These are phyloP conservation scores for Mucor indicus DNA, from an alignment of 371 early-diverging fungal species.

Conservation along the genomic window DNA sequence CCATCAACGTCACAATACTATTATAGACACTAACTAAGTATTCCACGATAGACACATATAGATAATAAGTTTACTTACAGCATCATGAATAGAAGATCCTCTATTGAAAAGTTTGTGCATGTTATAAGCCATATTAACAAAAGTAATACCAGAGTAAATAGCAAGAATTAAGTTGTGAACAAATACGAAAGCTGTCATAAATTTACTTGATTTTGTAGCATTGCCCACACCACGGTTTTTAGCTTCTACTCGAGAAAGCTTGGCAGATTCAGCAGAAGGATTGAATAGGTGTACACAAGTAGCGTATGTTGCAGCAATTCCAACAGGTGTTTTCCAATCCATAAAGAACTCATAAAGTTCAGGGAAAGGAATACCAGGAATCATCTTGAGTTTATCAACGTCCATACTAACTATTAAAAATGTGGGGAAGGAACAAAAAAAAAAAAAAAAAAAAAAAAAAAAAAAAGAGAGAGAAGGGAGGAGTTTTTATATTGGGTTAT, in stretches of 20 bases:
- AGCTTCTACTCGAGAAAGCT: slow-evolving; percentile 54
- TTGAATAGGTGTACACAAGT: slow-evolving; percentile 54
- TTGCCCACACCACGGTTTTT: slow-evolving; percentile 44
- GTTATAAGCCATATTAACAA: slow-evolving; percentile 57
- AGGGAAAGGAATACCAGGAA: slow-evolving; percentile 58
- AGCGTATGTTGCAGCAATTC: slow-evolving; percentile 57
- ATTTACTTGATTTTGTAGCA: slow-evolving; percentile 30
- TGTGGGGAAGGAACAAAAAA: too few species aligned
- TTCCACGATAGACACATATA: too few species aligned
- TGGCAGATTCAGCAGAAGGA: slow-evolving; percentile 48
- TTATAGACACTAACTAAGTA: too few species aligned
- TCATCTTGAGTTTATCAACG: slow-evolving; percentile 30
- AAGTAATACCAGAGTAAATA: slow-evolving; percentile 69
- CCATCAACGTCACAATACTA: slow-evolving; percentile 70
- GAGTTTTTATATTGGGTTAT: too few species aligned
- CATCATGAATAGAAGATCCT: slow-evolving; percentile 31
- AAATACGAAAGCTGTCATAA: slow-evolving; percentile 74
- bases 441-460: too few species aligned
- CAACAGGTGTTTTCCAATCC: slow-evolving; percentile 75
- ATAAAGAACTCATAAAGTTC: slow-evolving; percentile 66
- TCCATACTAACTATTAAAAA: too few species aligned
- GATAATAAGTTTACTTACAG: slow-evolving; percentile 60
- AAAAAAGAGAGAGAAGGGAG: too few species aligned
- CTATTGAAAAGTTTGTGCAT: slow-evolving; percentile 49
- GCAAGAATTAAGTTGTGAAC: slow-evolving; percentile 73